phyloP scores from a whole-genome alignment of 345 rosid genomes.

The Jatropha curcas region DNA sequence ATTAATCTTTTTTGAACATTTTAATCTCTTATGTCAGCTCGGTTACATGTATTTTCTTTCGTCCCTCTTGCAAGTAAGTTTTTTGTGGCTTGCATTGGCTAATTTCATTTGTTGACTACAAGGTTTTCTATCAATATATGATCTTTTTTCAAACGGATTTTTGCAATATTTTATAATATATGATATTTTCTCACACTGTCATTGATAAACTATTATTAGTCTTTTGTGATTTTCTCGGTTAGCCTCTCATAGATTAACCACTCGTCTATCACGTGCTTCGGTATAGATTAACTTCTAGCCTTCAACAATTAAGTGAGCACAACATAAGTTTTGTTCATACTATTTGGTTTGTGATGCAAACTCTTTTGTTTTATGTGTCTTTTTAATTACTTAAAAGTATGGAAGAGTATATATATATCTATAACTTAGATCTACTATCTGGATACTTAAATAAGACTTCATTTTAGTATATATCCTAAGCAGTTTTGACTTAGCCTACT shows the following conservation, averaged over 20 bases:
- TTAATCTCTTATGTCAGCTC: conserved; percentile 51
- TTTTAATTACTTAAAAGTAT: too few species aligned
- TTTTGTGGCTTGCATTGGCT: conserved; percentile 17
- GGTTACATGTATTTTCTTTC: conserved; percentile 91
- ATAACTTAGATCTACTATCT: too few species aligned
- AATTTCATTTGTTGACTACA: conserved; percentile 2
- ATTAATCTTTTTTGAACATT: conserved; percentile 25
- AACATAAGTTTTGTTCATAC: too few species aligned
- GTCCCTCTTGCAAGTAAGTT: conserved; percentile 91
- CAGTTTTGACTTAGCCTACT: too few species aligned
- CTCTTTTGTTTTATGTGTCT: too few species aligned
- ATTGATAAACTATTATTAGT: not conserved
- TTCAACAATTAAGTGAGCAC: too few species aligned
- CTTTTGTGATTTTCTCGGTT: conserved; percentile 25
- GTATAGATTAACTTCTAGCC: too few species aligned
- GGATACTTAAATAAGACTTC: too few species aligned
- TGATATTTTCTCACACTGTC: not conserved
- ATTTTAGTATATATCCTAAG: too few species aligned
- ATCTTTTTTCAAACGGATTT: not conserved
- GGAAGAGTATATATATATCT: too few species aligned
- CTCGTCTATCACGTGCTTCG: too few species aligned
- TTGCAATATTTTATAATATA: not conserved
- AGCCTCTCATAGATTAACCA: conserved; percentile 99
- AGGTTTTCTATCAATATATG: not conserved
- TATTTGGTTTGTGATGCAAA: too few species aligned